Conservation (phyloP, 768 basidiomycete species). For the Boletellus ananiceps region DNA sequence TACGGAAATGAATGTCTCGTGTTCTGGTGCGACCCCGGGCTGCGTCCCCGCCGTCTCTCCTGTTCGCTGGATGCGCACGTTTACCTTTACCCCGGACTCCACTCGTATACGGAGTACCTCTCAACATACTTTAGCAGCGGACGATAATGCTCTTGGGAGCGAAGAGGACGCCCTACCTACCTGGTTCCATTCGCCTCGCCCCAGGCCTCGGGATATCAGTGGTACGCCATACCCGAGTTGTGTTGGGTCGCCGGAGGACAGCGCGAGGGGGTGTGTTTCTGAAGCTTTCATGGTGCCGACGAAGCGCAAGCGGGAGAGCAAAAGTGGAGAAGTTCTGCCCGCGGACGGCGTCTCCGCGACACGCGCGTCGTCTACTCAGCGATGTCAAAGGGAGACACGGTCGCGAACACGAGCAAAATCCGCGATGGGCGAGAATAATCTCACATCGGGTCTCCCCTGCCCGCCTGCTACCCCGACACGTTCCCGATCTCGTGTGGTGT, state of each 20-base stretch:
- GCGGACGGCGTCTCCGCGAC: not conserved
- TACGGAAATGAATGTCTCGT: not conserved
- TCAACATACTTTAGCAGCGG: not conserved
- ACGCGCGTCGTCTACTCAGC: not conserved
- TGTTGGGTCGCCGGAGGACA: not conserved
- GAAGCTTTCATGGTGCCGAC: not conserved
- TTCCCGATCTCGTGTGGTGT: conserved; percentile 1
- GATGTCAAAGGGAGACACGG: not conserved
- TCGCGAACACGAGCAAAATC: not conserved
- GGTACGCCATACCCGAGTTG: not conserved
- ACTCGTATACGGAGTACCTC: not conserved
- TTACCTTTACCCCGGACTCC: conserved; percentile 16
- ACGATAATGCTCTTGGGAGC: not conserved
- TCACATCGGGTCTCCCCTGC: not conserved
- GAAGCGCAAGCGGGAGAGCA: conserved; percentile 2
- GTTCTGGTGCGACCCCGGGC: not conserved
- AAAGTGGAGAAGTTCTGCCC: not conserved
- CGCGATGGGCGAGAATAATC: not conserved
- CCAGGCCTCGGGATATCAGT: not conserved
- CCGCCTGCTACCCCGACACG: not conserved
- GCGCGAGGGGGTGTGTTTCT: not conserved
- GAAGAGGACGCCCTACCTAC: conserved; percentile 11
- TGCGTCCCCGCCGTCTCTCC: not conserved
- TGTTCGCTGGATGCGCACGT: conserved; percentile 8
- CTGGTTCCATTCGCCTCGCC: not conserved